Percentiles rank a stretch among this genome's conserved stretches.
phyloP scores from a whole-genome alignment of 163 green algal genomes.

The Prototheca cutis region DNA sequence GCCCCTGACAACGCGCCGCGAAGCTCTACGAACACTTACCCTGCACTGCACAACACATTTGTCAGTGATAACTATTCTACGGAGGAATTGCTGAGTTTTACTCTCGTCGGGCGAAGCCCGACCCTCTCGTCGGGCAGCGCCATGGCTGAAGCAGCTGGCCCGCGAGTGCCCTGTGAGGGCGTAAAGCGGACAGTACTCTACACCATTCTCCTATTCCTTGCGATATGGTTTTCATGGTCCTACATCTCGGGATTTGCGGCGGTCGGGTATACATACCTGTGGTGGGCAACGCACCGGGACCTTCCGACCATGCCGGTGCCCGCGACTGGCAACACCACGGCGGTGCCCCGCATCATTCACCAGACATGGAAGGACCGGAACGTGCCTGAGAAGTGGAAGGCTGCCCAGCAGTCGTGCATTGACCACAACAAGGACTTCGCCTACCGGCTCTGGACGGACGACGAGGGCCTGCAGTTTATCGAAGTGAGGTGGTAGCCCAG shows the following conservation, averaged over 20 bases:
- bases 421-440: constrained; percentile 36
- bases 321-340: not conserved
- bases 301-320: not conserved
- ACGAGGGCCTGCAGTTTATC: constrained; percentile 29
- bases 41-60: no score
- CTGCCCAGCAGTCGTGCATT: constrained; percentile 37
- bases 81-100: no score
- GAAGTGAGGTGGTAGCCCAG: constrained; percentile 6
- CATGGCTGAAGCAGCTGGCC: no score
- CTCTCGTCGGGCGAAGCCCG: no score
- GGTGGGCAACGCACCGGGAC: constrained; percentile 6
- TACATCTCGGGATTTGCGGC: constrained; percentile 6
- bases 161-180: no score
- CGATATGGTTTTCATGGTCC: not conserved
- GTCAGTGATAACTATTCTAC: no score
- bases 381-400: constrained; percentile 42
- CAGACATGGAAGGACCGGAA: constrained; percentile 48
- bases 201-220: no score
- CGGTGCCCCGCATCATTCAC: constrained; percentile 45
- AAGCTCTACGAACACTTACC: no score
- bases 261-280: constrained; percentile 15
- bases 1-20: no score
- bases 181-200: no score
- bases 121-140: no score
- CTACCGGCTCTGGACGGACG: constrained; percentile 52